Conservation (phyloP, 2,329 filamentous ascomycete genomes). For the Fusarium humuli region DNA sequence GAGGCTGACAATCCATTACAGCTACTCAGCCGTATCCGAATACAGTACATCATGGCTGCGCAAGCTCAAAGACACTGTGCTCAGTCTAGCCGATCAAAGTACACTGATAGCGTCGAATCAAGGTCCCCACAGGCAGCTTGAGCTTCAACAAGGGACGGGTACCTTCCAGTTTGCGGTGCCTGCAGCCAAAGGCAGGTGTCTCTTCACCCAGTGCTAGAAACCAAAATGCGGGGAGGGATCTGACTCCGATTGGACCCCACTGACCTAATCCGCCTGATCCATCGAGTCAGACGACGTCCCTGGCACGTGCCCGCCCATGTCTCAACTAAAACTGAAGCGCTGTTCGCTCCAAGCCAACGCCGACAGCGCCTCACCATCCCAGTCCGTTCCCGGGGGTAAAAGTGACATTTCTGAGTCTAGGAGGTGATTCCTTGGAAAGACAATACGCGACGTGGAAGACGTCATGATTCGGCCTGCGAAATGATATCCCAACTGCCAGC, state of each 20-base stretch:
- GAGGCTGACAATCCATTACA: slow-evolving; percentile 25
- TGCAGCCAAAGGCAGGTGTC: slow-evolving; percentile 31
- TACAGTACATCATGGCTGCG: slow-evolving; percentile 40
- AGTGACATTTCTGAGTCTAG: slow-evolving; percentile 20
- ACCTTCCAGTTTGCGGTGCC: slow-evolving; percentile 35
- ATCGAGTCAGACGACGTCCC: slow-evolving; percentile 49
- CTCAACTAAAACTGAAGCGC: slow-evolving; percentile 35
- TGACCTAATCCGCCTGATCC: slow-evolving; percentile 46
- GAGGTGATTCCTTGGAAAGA: slow-evolving; percentile 34
- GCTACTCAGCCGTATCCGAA: slow-evolving; percentile 7
- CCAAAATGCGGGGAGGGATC: slow-evolving; percentile 45
- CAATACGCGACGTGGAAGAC: slow-evolving; percentile 20
- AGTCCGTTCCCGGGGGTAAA: slow-evolving; percentile 33
- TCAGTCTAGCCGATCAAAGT: slow-evolving; percentile 15
- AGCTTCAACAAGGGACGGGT: slow-evolving; percentile 40
- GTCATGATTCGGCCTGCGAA: slow-evolving; percentile 34
- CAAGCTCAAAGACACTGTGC: slow-evolving; percentile 26
- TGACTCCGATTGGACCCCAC: slow-evolving; percentile 47
- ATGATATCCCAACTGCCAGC: slow-evolving; percentile 18
- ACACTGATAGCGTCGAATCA: slow-evolving; percentile 25
- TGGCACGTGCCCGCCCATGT: slow-evolving; percentile 46
- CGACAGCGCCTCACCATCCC: slow-evolving; percentile 36
- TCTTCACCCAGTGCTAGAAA: slow-evolving; percentile 35
- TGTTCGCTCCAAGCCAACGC: slow-evolving; percentile 29
- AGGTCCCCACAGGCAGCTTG: slow-evolving; percentile 26